Evolutionary conservation across 495 filamentous ascomycete species (phyloP), one percentile per base, ranked within the genome.

Genomic region (Hypomontagnella monticulosa): DNA sequence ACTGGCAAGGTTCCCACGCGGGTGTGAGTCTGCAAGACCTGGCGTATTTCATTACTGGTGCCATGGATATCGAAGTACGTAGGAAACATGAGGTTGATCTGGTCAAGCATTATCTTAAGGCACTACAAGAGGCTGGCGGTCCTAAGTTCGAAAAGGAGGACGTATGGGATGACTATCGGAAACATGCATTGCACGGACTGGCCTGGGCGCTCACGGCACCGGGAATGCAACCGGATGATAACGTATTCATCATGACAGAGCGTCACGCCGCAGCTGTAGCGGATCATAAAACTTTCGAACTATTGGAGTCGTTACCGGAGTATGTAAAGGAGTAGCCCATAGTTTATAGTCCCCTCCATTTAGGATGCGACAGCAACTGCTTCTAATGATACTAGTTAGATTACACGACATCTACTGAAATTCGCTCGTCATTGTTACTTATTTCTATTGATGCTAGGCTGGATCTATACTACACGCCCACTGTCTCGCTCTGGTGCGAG

Each of bases 161-260:
- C 5, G 36, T 61, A 33, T 61, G 57, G 57, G 46, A 61, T 52
- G 57, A 61, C 23, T 61, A 61, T 23, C 23, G 57, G n/a, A 61
- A 61, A 30, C 57, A 61, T 14, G 11, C 38, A 7, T 18, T 61
- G 15, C 57, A 61, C 51, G 57, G 57, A 3, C 14, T 61, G 8
- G 57, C 37, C 27, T 61, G 57, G 57, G 10, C 57, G n/a, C 47
- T 61, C n/a, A 37, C 57, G 0, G 47, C 38, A 3, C 47, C 47
- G 7, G 57, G 57, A n/a, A 61, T 61, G 57, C 57, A 61, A 15
- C 19, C 57, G 2, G 57, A 61, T n/a, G 57, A 52, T n/a, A 44
- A 61, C 44, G 32, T 61, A 3, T 61, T 61, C 38, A 12, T 19
- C 12, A 61, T 61, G 57, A 52, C 47, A 18, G 38, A 52, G 14